A percentile compares a stretch with the other conserved stretches of the same genome.
Conservation (phyloP, 495 filamentous ascomycete genomes). For the Darksidea phi region DNA sequence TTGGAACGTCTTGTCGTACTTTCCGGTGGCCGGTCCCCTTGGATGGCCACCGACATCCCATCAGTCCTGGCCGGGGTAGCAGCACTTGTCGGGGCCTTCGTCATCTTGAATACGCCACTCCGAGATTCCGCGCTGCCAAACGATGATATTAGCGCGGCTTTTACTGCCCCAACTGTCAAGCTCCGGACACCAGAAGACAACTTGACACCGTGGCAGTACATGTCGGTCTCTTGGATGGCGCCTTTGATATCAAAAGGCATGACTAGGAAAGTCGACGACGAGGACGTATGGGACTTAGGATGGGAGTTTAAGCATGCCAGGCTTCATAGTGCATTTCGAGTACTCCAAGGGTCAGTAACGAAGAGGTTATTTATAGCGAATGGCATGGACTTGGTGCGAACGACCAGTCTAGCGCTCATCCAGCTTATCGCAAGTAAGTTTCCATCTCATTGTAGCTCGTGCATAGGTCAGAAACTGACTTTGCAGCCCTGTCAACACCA, state of each 20-base stretch:
- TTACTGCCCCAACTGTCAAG: conserved; percentile 55
- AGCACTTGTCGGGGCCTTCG: conserved; percentile 48
- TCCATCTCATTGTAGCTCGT: background rate
- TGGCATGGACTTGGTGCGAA: conserved; percentile 69
- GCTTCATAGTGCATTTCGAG: conserved; percentile 70
- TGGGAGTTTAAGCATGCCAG: conserved; percentile 74
- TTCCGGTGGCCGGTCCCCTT: conserved; percentile 35
- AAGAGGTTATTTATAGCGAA: conserved; percentile 69
- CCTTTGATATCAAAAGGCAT: conserved; percentile 66
- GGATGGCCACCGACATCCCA: conserved; percentile 42
- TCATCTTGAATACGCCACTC: conserved; percentile 71
- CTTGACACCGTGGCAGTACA: conserved; percentile 74
- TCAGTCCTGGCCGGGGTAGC: conserved; percentile 45
- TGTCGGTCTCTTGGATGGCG: conserved; percentile 79
- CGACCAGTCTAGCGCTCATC: conserved; percentile 58
- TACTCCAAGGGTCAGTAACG: conserved; percentile 68
- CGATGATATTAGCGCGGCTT: conserved; percentile 62
- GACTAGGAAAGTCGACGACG: conserved; percentile 63
- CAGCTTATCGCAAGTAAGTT: conserved; percentile 57
- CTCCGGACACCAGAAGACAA: conserved; percentile 81
- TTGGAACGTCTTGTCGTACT: conserved; percentile 44
- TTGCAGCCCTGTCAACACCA: conserved; percentile 58
- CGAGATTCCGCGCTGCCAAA: conserved; percentile 58
- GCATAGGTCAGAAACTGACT: conserved; percentile 4
- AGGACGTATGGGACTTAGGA: conserved; percentile 74